Evolutionary conservation across 176 grass and related monocot genomes (phyloP).

Genomic region (Themeda triandra): DNA sequence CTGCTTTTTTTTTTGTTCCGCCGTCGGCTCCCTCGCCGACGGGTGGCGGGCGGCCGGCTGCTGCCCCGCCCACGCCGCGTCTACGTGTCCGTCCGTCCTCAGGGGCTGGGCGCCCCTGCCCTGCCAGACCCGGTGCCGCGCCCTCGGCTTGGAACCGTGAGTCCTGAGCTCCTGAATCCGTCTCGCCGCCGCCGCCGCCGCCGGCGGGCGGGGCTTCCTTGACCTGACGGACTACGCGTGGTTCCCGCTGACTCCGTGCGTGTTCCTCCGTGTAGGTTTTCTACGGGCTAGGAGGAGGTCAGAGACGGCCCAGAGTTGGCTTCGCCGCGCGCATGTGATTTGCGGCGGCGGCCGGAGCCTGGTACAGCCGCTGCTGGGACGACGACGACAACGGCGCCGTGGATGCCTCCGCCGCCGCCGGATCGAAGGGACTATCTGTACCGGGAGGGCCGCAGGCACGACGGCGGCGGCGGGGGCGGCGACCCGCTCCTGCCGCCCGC

Average conservation of each 20-base stretch:
- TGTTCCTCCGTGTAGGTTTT: background rate
- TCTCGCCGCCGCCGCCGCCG: background rate
- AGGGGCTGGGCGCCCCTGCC: background rate
- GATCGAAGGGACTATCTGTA: slow-evolving; percentile 73
- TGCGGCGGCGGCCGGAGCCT: slow-evolving; percentile 29
- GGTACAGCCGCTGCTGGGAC: slow-evolving; percentile 8
- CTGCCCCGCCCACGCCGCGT: background rate
- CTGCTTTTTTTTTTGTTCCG: background rate
- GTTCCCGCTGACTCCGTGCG: background rate
- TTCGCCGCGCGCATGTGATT: slow-evolving; percentile 37
- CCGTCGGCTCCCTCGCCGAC: background rate
- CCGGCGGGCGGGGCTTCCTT: background rate
- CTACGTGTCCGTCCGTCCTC: background rate
- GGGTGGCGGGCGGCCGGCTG: background rate
- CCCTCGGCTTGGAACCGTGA: background rate
- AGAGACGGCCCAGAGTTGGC: background rate
- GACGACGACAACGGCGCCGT: slow-evolving; percentile 40
- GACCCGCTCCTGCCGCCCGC: slow-evolving; percentile 33
- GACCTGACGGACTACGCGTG: background rate
- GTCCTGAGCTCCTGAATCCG: background rate
- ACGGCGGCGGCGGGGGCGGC: slow-evolving; percentile 43
- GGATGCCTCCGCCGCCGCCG: slow-evolving; percentile 75
- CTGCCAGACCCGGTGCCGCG: background rate
- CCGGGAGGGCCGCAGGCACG: slow-evolving; percentile 61
- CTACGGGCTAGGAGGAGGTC: background rate